Evolutionary conservation across 495 filamentous ascomycete genomes (phyloP).

Genomic region (Cercophora samala): DNA sequence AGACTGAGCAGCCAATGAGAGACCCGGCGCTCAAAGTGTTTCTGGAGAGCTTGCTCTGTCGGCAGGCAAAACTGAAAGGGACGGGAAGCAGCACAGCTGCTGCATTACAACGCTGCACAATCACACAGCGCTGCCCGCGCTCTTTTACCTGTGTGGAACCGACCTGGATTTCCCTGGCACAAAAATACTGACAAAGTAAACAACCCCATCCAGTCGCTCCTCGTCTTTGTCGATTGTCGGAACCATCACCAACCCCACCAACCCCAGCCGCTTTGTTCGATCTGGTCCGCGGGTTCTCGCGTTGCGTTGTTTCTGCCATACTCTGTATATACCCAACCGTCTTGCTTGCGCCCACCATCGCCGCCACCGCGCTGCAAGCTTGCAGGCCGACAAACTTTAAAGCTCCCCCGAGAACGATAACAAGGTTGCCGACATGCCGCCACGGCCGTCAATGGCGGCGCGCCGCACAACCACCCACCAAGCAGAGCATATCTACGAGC

Average conservation of each 20-base stretch:
- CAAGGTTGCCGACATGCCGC: constrained; percentile 30
- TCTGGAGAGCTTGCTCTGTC: background rate
- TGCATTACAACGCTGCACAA: background rate
- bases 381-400: background rate
- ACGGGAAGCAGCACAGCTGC: background rate
- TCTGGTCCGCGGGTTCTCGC: background rate
- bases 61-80: background rate
- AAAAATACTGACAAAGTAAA: constrained; percentile 10
- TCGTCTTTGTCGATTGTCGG: too few species aligned
- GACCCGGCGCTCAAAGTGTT: background rate
- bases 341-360: background rate
- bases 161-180: constrained; percentile 8
- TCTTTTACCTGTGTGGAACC: constrained; percentile 19
- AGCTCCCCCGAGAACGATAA: background rate
- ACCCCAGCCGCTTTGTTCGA: background rate
- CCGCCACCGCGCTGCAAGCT: background rate
- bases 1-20: background rate
- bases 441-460: constrained; percentile 33
- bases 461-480: constrained; percentile 37
- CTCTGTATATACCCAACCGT: background rate
- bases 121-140: background rate
- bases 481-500: constrained; percentile 46
- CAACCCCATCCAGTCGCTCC: background rate
- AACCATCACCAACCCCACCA: background rate
- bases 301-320: background rate